phyloP scores from a whole-genome alignment of 345 rosid genomes.

The Eucalyptus caleyi region DNA sequence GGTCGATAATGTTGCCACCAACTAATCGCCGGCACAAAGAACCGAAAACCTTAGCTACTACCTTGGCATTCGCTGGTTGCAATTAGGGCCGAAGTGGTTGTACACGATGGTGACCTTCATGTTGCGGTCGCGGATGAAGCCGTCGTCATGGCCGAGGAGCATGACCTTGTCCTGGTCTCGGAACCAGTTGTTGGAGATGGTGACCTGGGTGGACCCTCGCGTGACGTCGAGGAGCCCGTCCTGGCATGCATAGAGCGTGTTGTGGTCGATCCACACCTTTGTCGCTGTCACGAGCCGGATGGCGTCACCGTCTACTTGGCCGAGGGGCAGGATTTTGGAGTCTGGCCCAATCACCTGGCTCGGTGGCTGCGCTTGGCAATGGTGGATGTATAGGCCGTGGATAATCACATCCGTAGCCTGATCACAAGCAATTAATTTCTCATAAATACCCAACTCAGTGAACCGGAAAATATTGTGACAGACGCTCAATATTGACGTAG shows the following conservation, averaged over 20 bases:
- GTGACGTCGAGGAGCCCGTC: conserved; percentile 66
- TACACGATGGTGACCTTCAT: conserved; percentile 61
- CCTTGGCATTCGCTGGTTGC: conserved; percentile 89
- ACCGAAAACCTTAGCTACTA: background rate
- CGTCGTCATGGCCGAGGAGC: conserved; percentile 80
- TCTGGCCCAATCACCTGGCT: conserved; percentile 51
- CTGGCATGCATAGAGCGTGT: conserved; percentile 44
- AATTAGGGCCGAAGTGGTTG: conserved; percentile 79
- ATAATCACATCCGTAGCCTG: conserved; percentile 55
- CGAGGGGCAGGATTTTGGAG: conserved; percentile 19
- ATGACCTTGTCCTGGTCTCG: conserved; percentile 77
- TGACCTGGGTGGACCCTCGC: conserved; percentile 40
- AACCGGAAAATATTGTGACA: background rate
- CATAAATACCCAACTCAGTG: background rate
- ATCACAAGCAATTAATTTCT: background rate
- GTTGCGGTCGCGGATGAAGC: conserved; percentile 32
- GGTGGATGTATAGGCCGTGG: conserved; percentile 64
- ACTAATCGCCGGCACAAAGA: background rate
- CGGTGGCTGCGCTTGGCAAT: conserved; percentile 40
- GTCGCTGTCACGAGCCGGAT: conserved; percentile 51
- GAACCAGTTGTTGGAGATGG: conserved; percentile 71
- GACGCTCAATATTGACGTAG: background rate
- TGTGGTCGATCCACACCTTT: conserved; percentile 74
- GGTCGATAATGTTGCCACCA: background rate
- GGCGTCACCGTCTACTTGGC: conserved; percentile 57